These are phyloP conservation scores for Brassica rapa DNA, from an alignment of 345 rosid genomes.

Conservation along the genomic window DNA sequence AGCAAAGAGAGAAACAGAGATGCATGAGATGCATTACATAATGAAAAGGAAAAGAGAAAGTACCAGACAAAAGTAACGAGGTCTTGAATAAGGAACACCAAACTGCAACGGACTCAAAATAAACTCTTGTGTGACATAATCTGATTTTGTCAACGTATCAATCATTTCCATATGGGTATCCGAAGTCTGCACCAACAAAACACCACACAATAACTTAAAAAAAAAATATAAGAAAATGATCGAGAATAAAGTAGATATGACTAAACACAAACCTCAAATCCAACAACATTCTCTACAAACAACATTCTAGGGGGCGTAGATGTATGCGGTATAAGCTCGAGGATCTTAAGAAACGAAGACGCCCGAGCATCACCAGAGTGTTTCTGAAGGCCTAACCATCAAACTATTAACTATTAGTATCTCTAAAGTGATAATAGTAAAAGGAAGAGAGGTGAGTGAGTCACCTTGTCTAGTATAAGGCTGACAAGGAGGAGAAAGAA, in stretches of 20 bases:
- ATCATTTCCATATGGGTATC: constrained; percentile 78
- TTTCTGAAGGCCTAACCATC: constrained; percentile 72
- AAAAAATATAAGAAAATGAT: not conserved
- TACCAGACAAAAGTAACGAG: constrained; percentile 95
- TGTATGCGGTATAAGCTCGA: constrained; percentile 74
- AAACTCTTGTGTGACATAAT: constrained; percentile 71
- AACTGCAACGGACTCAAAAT: constrained; percentile 93
- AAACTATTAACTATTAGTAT: too few relatives aligned
- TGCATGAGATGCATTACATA: not conserved
- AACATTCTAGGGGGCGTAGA: constrained; percentile 61
- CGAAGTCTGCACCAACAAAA: constrained; percentile 59
- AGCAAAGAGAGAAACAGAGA: constrained; percentile 8
- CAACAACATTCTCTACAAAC: constrained; percentile 86
- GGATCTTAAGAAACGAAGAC: constrained; percentile 80
- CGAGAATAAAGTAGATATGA: not conserved
- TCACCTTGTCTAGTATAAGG: constrained; percentile 97
- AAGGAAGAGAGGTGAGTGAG: not conserved
- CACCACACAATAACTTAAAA: constrained; percentile 5
- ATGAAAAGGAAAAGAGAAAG: constrained; percentile 14
- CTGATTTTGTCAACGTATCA: constrained; percentile 55
- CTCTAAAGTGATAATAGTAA: not conserved
- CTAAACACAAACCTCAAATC: constrained; percentile 70
- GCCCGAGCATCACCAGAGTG: constrained; percentile 96
- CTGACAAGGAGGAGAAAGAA: constrained; percentile 98
- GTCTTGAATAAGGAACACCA: constrained; percentile 95